Evolutionary conservation across 345 rosid genomes (phyloP).

Genomic region (Pugionium dolabratum): DNA sequence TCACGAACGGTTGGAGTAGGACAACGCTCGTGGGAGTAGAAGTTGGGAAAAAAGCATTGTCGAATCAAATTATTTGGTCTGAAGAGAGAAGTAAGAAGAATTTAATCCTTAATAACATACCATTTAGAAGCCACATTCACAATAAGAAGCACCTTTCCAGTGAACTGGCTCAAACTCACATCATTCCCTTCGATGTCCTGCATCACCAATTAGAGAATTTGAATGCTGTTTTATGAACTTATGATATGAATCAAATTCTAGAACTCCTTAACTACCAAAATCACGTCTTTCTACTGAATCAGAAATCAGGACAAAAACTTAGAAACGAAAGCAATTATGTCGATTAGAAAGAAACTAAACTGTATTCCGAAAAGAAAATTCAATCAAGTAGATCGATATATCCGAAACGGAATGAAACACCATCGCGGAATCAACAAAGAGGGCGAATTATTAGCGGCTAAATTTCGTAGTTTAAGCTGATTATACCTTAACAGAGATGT

Average conservation of each 20-base stretch:
- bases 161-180: slow-evolving; percentile 59
- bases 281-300: slow-evolving; percentile 1
- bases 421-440: background rate
- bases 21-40: background rate
- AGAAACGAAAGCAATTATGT: slow-evolving; percentile 11
- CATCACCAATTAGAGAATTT: slow-evolving; percentile 1
- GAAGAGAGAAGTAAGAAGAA: slow-evolving; percentile 2
- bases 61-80: background rate
- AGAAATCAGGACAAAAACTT: background rate
- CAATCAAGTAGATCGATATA: background rate
- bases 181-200: slow-evolving; percentile 82
- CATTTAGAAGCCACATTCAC: slow-evolving; percentile 98
- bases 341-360: background rate
- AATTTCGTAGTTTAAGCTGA: slow-evolving; percentile 14
- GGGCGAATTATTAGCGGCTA: background rate
- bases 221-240: background rate
- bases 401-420: background rate
- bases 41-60: background rate
- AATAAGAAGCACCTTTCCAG: slow-evolving; percentile 80
- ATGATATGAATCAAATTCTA: background rate
- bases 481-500: slow-evolving; percentile 73
- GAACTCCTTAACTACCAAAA: no score
- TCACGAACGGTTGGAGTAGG: background rate
- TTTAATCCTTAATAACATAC: slow-evolving; percentile 34
- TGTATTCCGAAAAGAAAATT: background rate